These are phyloP conservation scores for Picea mariana DNA, from an alignment of 83 land plant species.

Conservation along the genomic window DNA sequence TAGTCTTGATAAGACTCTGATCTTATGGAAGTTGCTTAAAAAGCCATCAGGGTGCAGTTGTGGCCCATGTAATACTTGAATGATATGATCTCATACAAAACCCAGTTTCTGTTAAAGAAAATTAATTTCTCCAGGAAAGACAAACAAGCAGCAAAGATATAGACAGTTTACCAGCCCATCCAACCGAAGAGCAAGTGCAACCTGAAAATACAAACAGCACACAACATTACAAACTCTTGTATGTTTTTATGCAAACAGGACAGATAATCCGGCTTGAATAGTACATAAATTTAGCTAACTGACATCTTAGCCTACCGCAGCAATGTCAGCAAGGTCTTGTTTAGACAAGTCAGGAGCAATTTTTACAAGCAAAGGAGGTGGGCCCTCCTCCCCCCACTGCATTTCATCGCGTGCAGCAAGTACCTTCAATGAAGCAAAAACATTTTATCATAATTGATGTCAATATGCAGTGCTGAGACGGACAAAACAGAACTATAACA, in stretches of 20 bases:
- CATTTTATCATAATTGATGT: not conserved
- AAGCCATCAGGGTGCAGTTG: too few species aligned
- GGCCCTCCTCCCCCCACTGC: conserved; percentile 99
- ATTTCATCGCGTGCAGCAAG: conserved; percentile 99
- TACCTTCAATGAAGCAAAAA: conserved; percentile 49
- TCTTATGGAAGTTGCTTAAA: too few species aligned
- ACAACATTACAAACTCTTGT: not conserved
- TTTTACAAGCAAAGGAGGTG: conserved; percentile 97
- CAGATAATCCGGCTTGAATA: not conserved
- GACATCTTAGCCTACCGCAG: conserved; percentile 68
- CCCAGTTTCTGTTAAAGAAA: too few species aligned
- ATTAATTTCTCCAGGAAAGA: too few species aligned
- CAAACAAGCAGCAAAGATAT: too few species aligned
- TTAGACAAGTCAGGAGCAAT: conserved; percentile 98
- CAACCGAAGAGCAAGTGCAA: conserved; percentile 81
- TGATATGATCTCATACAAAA: too few species aligned
- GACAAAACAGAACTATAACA: not conserved
- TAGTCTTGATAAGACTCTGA: too few species aligned
- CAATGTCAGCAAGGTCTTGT: conserved; percentile 97
- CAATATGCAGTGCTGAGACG: not conserved
- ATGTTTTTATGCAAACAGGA: not conserved
- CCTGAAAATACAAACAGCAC: conserved; percentile 44
- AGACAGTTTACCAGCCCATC: conserved; percentile 86
- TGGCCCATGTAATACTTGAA: too few species aligned
- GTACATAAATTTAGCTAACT: not conserved